Conservation (phyloP, 495 filamentous ascomycete species). For the Daldinia vernicosa region DNA sequence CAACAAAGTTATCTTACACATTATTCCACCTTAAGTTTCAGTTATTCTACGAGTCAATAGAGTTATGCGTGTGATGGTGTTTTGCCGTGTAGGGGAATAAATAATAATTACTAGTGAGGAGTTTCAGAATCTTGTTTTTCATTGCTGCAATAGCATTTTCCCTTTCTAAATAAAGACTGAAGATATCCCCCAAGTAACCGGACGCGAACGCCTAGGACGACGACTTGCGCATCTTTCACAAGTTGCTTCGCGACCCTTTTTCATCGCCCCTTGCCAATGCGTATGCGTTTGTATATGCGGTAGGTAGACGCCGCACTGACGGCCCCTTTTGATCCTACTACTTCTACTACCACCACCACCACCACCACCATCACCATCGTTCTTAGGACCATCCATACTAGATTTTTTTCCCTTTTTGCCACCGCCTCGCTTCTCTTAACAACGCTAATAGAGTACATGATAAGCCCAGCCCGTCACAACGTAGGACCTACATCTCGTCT, state of each 20-base stretch:
- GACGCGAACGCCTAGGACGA: slow-evolving; percentile 3
- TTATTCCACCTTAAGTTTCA: not conserved
- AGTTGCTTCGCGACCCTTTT: not conserved
- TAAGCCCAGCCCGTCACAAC: not conserved
- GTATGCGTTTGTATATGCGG: not conserved
- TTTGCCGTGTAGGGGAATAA: not conserved
- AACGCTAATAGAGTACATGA: not conserved
- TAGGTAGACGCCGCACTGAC: not conserved
- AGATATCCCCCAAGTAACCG: slow-evolving; percentile 3
- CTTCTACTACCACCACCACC: not conserved
- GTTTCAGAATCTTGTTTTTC: not conserved
- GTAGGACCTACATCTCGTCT: not conserved
- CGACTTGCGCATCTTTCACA: not conserved
- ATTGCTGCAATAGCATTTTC: slow-evolving; percentile 6
- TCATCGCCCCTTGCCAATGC: slow-evolving; percentile 1
- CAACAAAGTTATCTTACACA: slow-evolving; percentile 35
- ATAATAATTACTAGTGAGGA: not conserved
- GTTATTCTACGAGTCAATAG: not conserved
- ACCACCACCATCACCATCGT: not conserved
- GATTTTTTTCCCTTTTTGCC: not conserved
- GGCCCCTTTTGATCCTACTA: not conserved
- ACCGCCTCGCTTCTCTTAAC: slow-evolving; percentile 1
- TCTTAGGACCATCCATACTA: not conserved
- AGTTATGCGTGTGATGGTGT: not conserved
- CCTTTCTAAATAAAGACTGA: slow-evolving; percentile 2